phyloP scores from a whole-genome alignment of 1,284 basidiomycete species.

The Ustilago nuda region DNA sequence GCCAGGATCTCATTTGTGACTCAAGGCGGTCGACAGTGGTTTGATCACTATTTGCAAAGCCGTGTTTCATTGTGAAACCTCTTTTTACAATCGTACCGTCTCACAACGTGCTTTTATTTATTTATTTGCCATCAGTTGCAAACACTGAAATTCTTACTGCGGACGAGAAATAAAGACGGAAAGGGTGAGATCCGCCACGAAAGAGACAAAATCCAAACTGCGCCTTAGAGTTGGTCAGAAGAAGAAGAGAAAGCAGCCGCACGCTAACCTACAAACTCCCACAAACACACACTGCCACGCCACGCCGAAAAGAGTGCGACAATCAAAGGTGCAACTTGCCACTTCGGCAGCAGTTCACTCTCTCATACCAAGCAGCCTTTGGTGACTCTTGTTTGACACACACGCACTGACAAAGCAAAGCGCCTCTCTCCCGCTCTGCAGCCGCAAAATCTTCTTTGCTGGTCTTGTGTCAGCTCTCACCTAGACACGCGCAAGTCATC shows the following conservation, averaged over 20 bases:
- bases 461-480: conserved; percentile 2
- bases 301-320: neutral
- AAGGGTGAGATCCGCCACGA: conserved; percentile 18
- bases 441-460: neutral
- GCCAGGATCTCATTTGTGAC: neutral
- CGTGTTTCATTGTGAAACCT: neutral
- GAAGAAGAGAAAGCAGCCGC: neutral
- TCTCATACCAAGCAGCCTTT: neutral
- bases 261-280: too few relatives aligned
- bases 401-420: neutral
- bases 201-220: conserved; percentile 1
- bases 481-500: neutral
- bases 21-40: neutral
- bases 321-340: neutral
- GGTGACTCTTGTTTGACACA: neutral
- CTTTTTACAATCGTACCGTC: neutral
- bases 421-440: neutral
- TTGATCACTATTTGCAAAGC: neutral
- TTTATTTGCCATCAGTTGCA: neutral
- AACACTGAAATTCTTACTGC: neutral
- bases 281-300: too few relatives aligned
- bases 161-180: neutral
- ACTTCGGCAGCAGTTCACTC: neutral
- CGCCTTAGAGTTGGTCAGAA: conserved; percentile 5
- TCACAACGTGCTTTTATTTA: neutral